Evolutionary conservation across 352 stramenopile species (phyloP), one percentile per base, ranked within the genome.

Genomic region (Globisporangium nagaii): DNA sequence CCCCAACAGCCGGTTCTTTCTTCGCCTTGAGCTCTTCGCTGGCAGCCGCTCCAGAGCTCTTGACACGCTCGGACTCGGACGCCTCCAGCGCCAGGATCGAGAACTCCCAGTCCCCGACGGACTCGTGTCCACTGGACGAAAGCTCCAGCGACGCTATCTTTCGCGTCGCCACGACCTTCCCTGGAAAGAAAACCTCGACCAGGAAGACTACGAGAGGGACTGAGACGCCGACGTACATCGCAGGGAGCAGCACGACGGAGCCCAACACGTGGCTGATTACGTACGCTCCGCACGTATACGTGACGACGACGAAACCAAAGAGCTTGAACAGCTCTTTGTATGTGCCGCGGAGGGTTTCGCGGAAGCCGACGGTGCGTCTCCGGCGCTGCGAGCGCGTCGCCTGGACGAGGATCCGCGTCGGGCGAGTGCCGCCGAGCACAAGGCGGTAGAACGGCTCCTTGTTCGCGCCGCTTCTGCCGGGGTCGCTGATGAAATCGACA

Each of bases 271-370:
- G 73, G 27, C 65, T 87, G 27, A 81, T 70, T 17, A 82, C 61
- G 24, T 68, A 84, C 25, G 73, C 70, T 4, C 52, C 73, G 32
- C 44, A 60, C 5, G 79, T 69, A 45, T 82, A 85, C n/a, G 66
- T 70, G 19, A 88, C 37, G 12, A 86, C 62, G 17, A 91, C 75
- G 35, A 70, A 63, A 12, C 68, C 71, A 32, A 72, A 89, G 35
- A 89, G 66, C 60, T 84, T 82, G 40, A 73, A 68, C 27, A 89
- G 71, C 39, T 89, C 74, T 25, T 72, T 66, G 55, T 88, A 88
- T 1, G 76, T 87, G 4, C 74, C 65, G 4, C 65, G 64, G 9
- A 88, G 59, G 9, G 78, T 85, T 41, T 75, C 63, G n/a, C 71
- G 60, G 19, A 91, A 55, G 56, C 42, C 58, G 11, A 61, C 66